phyloP scores from a whole-genome alignment of 2,329 filamentous ascomycete species.

The Hymenotorrendiella dingleyae region DNA sequence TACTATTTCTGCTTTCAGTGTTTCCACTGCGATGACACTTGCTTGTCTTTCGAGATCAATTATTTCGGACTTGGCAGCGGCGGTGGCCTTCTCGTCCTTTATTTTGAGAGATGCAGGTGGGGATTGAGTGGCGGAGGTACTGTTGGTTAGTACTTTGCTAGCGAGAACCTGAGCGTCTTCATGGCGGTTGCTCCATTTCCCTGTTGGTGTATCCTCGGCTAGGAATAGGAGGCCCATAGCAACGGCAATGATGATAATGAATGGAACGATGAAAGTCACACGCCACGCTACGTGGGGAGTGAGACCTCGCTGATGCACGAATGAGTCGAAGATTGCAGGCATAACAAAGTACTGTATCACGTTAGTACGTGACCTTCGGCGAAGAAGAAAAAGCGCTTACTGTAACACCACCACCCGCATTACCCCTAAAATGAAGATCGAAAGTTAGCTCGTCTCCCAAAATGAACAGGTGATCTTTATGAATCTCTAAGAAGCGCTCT shows the following conservation, averaged over 20 bases:
- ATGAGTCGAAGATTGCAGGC: constrained; percentile 77
- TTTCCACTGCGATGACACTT: constrained; percentile 42
- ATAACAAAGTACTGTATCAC: constrained; percentile 66
- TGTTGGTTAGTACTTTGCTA: constrained; percentile 34
- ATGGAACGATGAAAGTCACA: constrained; percentile 74
- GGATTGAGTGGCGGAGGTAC: background rate
- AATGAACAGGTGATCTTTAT: too few relatives aligned
- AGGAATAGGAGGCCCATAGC: constrained; percentile 62
- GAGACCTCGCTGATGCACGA: constrained; percentile 54
- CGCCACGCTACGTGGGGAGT: constrained; percentile 68
- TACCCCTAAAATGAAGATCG: too few relatives aligned
- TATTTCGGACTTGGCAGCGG: constrained; percentile 12
- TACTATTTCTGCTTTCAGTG: constrained; percentile 45
- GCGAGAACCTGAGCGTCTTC: constrained; percentile 39
- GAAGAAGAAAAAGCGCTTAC: constrained; percentile 51
- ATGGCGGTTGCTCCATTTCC: constrained; percentile 69
- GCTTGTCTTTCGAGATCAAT: constrained; percentile 42
- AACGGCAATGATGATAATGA: constrained; percentile 62
- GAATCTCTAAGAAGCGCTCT: too few relatives aligned
- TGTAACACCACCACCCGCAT: constrained; percentile 79
- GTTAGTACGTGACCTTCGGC: constrained; percentile 39
- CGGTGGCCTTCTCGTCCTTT: background rate
- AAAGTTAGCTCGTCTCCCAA: too few relatives aligned
- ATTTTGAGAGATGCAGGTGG: constrained; percentile 2
- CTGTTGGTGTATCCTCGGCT: constrained; percentile 74